These are phyloP conservation scores for Ochetophila trinervis DNA, from an alignment of 306 rosid species.

Conservation along the genomic window DNA sequence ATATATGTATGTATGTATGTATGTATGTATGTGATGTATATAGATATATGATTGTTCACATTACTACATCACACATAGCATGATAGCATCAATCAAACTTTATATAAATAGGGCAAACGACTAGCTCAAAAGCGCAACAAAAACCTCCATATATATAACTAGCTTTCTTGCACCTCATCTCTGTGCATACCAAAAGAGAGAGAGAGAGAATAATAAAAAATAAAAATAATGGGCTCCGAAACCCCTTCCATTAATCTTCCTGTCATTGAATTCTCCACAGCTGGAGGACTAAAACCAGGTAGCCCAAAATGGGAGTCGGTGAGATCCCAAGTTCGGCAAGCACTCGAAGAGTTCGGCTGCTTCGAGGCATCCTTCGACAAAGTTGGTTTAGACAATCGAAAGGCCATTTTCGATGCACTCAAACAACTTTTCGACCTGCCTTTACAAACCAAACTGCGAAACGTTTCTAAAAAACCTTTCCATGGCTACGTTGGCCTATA, in stretches of 20 bases:
- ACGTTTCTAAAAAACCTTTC: conserved; percentile 49
- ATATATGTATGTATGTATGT: no score
- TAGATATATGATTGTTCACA: no score
- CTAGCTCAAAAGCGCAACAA: no score
- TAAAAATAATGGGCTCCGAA: conserved; percentile 55
- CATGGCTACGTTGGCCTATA: conserved; percentile 74
- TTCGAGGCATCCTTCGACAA: conserved; percentile 55
- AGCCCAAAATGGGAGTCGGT: conserved; percentile 48
- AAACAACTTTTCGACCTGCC: conserved; percentile 70
- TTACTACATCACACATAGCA: no score
- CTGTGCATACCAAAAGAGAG: no score
- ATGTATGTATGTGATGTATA: no score
- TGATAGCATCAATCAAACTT: no score
- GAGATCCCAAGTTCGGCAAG: conserved; percentile 50
- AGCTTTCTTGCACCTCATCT: no score
- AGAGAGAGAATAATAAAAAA: no score
- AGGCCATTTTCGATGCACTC: conserved; percentile 30
- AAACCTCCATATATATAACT: no score
- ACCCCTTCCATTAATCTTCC: conserved; percentile 46
- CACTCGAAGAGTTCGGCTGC: conserved; percentile 63
- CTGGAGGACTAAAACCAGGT: conserved; percentile 16
- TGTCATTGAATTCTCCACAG: conserved; percentile 41
- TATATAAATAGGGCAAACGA: no score
- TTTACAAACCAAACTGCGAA: conserved; percentile 49
- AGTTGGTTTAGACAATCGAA: conserved; percentile 40